Conservation (phyloP, 2,329 filamentous ascomycete species). For the Penicillium sclerotiorum region DNA sequence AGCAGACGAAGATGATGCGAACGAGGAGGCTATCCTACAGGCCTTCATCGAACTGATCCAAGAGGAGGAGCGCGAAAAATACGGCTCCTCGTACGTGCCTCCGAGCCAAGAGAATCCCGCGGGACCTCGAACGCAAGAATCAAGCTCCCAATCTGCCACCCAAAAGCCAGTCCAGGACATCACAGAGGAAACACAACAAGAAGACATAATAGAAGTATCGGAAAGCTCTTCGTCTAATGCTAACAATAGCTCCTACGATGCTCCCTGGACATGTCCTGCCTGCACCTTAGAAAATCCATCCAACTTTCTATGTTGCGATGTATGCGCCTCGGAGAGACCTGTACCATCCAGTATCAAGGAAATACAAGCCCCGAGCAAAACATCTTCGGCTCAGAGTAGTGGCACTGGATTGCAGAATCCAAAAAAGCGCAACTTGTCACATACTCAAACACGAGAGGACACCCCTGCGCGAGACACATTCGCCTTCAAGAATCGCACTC, state of each 20-base stretch:
- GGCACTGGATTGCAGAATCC: slow-evolving; percentile 13
- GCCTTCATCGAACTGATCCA: slow-evolving; percentile 85
- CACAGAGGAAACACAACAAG: neutral
- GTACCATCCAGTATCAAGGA: slow-evolving; percentile 24
- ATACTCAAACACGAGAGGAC: slow-evolving; percentile 11
- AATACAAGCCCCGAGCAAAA: slow-evolving; percentile 2
- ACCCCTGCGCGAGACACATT: slow-evolving; percentile 17
- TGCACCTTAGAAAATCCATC: slow-evolving; percentile 65
- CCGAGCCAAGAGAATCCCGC: slow-evolving; percentile 56
- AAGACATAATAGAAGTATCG: too few relatives aligned
- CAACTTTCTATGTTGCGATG: slow-evolving; percentile 63
- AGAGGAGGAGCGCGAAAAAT: slow-evolving; percentile 69
- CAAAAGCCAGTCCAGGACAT: neutral
- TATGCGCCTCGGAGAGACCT: slow-evolving; percentile 60
- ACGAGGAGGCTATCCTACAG: slow-evolving; percentile 82
- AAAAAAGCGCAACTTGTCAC: slow-evolving; percentile 25
- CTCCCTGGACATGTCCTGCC: slow-evolving; percentile 61
- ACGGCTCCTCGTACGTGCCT: slow-evolving; percentile 59
- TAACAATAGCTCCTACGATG: slow-evolving; percentile 35
- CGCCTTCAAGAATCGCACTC: slow-evolving; percentile 33
- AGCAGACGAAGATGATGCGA: slow-evolving; percentile 85
- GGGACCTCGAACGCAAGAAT: slow-evolving; percentile 46
- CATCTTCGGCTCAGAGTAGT: neutral
- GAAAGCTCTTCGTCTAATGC: slow-evolving; percentile 1
- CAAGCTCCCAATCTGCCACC: neutral